Evolutionary conservation across 129 eudicot species (phyloP), one percentile per base, ranked within the genome.

Genomic region (Solidago caesia): DNA sequence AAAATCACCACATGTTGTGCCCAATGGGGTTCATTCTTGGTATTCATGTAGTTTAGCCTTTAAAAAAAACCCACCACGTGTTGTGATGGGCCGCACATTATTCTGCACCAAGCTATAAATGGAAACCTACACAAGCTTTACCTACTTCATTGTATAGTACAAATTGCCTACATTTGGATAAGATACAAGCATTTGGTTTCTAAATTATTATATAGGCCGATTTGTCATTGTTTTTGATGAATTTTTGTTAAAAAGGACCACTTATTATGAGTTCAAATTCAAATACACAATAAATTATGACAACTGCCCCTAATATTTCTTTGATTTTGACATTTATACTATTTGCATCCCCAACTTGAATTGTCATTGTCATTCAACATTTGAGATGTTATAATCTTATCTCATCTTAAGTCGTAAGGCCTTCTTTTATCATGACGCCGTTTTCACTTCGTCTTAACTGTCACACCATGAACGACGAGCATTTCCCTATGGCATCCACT

Each of bases 241-340:
- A 27, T 2, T 60, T 60, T 60, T 60, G n/a, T 21, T 1, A n/a
- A 2, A 8, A 10, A 60, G 44, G 66, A 60, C 66, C 43, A 60
- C 44, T 8, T 7, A 8, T 60, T 27, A 8, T 60, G 10, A 26
- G 65, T 8, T 58, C 42, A 60, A 60, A 42, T 8, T 58, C 42
- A 60, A 60, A 42, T 21, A 60, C 66, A 21, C 66, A 60, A 60
- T 60, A 60, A 60, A 60, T 60, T 60, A 27, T 60, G 66, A 60
- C 66, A 60, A 60, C 66, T 60, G 44, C 66, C 66, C 66, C 42
- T 25, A 60, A 59, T 5, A 26, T 26, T 59, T 59, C 64, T 25
- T 25, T 0, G 21, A 14, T 25, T 26, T 9, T 60, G 0, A 27
- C 66, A 60, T 60, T 60, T 27, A 60, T 60, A 60, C 66, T 60